These are phyloP conservation scores for Symmetrospora coprosmae DNA, from an alignment of 768 basidiomycete species.

Conservation along the genomic window DNA sequence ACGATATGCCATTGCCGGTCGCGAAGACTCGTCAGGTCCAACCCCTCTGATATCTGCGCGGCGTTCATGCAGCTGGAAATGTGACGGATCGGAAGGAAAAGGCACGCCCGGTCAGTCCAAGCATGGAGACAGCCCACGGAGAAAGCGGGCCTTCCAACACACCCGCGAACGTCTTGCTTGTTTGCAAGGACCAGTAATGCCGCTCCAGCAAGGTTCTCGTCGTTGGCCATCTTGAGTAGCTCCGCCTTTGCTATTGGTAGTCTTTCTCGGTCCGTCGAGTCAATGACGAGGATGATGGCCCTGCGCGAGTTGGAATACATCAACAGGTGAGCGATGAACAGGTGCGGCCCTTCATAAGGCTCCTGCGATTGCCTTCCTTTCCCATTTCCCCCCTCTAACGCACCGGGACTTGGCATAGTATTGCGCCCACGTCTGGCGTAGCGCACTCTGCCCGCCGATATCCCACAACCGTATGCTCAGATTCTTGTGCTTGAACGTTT, in stretches of 20 bases:
- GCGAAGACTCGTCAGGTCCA: conserved; percentile 35
- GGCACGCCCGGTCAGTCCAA: too few relatives aligned
- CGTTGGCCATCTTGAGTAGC: conserved; percentile 35
- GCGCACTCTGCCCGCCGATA: conserved; percentile 37
- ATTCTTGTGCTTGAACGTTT: conserved; percentile 38
- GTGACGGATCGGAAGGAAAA: too few relatives aligned
- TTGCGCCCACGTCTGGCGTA: conserved; percentile 35
- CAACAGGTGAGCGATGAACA: too few relatives aligned
- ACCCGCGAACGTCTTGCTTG: conserved; percentile 36
- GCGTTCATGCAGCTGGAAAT: conserved; percentile 29
- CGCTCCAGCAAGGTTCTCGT: conserved; percentile 30
- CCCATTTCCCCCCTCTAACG: too few relatives aligned
- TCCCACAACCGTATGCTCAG: conserved; percentile 37
- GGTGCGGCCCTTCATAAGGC: not conserved
- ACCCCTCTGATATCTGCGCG: conserved; percentile 36
- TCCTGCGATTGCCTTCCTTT: not conserved
- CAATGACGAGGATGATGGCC: conserved; percentile 37
- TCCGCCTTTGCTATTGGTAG: conserved; percentile 35
- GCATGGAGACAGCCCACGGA: too few relatives aligned
- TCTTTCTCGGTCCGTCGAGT: conserved; percentile 35
- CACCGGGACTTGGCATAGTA: conserved; percentile 34
- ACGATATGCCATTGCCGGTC: conserved; percentile 30
- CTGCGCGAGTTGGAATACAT: too few relatives aligned
- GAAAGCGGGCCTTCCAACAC: not conserved
- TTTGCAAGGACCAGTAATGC: conserved; percentile 36